Evolutionary conservation across 2,329 filamentous ascomycete genomes (phyloP), one percentile per base, ranked within the genome.

Genomic region (Keithomyces neogunnii): DNA sequence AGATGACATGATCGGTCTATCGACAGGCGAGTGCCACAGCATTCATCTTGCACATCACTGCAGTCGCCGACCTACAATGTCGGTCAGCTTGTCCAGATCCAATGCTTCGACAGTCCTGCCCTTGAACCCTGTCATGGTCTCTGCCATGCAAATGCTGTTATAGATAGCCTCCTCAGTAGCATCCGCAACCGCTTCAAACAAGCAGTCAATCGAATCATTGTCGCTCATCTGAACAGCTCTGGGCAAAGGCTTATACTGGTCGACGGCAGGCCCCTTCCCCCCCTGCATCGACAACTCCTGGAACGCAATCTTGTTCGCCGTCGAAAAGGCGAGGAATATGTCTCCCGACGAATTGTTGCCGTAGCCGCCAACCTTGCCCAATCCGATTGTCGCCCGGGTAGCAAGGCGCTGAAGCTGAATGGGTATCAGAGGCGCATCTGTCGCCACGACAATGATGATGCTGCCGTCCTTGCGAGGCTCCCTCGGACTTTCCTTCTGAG

Each of bases 321-420:
- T 86, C 8, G 81, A 85, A 53, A 87, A 80, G 3, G 83, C 82
- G 4, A 87, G 68, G 60, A 86, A 84, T 53, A 87, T 79, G 53
- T 86, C 83, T 0, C 83, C 84, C 0, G 80, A 85, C 9, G 73
- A 73, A 55, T 84, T 85, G 42, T 74, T 71, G 0, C 80, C 82
- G 53, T 79, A 78, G 2, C 81, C 80, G 3, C 82, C 82, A 0
- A 84, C 81, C 52, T 76, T 72, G 4, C 76, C 69, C 1, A 87
- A 63, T 0, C 84, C 82, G 1, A 84, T 74, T 0, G 81, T 82
- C 1, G 81, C 81, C 35, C 81, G 76, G 53, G 78, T 77, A 1
- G 81, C 80, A 1, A 85, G 65, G 1, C 81, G 61, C 39, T 68
- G 63, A 7, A 67, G 60, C 53, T 67, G 65, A 10, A 64, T 56